A percentile compares a stretch with the other conserved stretches of the same genome.
Evolutionary conservation across 2,329 filamentous ascomycete genomes (phyloP).

Genomic region (Sarocladium kiliense): DNA sequence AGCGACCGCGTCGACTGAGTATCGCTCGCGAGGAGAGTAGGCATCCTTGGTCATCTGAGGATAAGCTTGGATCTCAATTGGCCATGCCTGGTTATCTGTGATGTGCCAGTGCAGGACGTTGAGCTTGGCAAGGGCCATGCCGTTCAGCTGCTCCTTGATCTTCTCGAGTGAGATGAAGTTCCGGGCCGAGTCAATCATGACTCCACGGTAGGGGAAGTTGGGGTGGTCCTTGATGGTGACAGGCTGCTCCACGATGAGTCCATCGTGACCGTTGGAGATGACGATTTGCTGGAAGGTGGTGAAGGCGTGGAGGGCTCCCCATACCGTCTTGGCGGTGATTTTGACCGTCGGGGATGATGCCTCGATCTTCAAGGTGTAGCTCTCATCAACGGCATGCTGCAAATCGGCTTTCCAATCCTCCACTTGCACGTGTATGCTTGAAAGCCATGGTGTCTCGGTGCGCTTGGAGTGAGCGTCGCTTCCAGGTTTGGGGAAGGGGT

Average conservation of each 20-base stretch:
- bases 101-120: constrained; percentile 77
- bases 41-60: constrained; percentile 70
- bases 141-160: constrained; percentile 72
- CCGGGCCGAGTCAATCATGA: constrained; percentile 74
- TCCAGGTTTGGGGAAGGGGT: constrained; percentile 42
- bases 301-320: constrained; percentile 65
- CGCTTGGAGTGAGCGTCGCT: constrained; percentile 24
- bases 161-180: constrained; percentile 64
- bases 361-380: constrained; percentile 62
- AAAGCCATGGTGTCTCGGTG: constrained; percentile 6
- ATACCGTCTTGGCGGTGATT: constrained; percentile 67
- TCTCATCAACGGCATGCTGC: constrained; percentile 59
- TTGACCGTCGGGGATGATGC: constrained; percentile 65
- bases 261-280: constrained; percentile 50
- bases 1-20: constrained; percentile 59
- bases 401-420: constrained; percentile 5
- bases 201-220: constrained; percentile 69
- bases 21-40: constrained; percentile 62
- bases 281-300: constrained; percentile 78
- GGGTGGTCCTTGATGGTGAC: constrained; percentile 69
- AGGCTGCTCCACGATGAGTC: constrained; percentile 69
- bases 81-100: constrained; percentile 83
- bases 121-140: constrained; percentile 73
- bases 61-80: constrained; percentile 70
- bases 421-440: background rate